Percentiles rank a stretch among this genome's conserved stretches.
phyloP scores from a whole-genome alignment of 2,329 filamentous ascomycete genomes.

The Raffaelea ambrosiae region DNA sequence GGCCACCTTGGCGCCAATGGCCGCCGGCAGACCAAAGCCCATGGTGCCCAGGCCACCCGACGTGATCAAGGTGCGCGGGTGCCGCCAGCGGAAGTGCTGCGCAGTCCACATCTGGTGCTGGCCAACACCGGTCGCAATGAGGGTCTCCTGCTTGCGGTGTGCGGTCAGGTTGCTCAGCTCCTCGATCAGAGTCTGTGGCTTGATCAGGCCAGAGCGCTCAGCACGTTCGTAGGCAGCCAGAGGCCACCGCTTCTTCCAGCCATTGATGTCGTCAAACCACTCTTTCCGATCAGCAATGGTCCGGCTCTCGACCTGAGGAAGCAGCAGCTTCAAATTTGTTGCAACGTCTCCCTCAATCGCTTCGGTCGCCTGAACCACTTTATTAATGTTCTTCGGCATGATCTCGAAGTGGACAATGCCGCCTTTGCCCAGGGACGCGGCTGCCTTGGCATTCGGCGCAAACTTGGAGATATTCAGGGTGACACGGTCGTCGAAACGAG shows the following conservation, averaged over 20 bases:
- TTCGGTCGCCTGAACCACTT: constrained; percentile 93
- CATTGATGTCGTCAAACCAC: constrained; percentile 85
- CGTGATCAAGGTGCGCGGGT: constrained; percentile 90
- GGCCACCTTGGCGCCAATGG: constrained; percentile 90
- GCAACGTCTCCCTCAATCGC: constrained; percentile 90
- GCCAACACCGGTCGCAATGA: constrained; percentile 90
- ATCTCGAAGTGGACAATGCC: constrained; percentile 98
- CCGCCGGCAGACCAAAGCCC: constrained; percentile 90
- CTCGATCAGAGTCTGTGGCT: constrained; percentile 88
- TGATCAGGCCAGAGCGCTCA: constrained; percentile 70
- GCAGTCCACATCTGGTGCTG: constrained; percentile 99
- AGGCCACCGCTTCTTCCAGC: constrained; percentile 89
- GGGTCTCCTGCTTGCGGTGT: constrained; percentile 70
- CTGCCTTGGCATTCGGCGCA: constrained; percentile 77
- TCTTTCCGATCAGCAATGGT: constrained; percentile 59
- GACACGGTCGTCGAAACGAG: constrained; percentile 93
- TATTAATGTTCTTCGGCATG: constrained; percentile 99
- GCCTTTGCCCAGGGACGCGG: constrained; percentile 75
- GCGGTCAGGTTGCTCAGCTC: constrained; percentile 79
- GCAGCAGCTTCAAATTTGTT: constrained; percentile 63
- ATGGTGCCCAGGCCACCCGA: constrained; percentile 93
- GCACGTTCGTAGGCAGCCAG: constrained; percentile 73
- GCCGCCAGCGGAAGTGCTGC: constrained; percentile 91
- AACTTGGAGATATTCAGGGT: constrained; percentile 77
- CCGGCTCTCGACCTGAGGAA: constrained; percentile 61